A percentile compares a stretch with the other conserved stretches of the same genome.
Evolutionary conservation across 495 filamentous ascomycete genomes (phyloP).

Genomic region (Aspergillus heteromorphus): DNA sequence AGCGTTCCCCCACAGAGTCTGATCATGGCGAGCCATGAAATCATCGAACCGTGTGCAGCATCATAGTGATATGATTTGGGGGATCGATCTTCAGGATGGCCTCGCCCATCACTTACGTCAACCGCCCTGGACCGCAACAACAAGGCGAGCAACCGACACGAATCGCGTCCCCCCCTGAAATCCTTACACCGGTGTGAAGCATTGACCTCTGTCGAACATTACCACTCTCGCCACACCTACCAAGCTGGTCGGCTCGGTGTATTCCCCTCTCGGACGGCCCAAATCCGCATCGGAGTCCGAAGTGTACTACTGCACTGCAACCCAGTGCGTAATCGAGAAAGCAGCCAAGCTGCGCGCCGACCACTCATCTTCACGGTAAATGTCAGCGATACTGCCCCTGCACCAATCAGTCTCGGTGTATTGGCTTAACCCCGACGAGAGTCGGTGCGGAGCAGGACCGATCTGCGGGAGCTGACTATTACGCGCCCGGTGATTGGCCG

Average conservation of each 20-base stretch:
- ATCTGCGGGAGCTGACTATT: slow-evolving; percentile 13
- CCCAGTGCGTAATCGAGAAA: not conserved
- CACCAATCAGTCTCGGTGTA: slow-evolving; percentile 2
- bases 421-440: not conserved
- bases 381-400: not conserved
- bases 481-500: slow-evolving; percentile 7
- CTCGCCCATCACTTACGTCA: not conserved
- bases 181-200: not conserved
- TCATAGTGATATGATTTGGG: not conserved
- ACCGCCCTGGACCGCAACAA: not conserved
- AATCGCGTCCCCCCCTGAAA: not conserved
- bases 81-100: not conserved
- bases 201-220: not conserved
- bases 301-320: not conserved
- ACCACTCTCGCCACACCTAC: not conserved
- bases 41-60: too few relatives aligned
- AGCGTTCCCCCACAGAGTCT: too few relatives aligned
- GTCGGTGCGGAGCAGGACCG: not conserved
- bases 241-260: not conserved
- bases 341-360: not conserved
- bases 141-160: not conserved
- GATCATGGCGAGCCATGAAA: too few relatives aligned
- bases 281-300: not conserved
- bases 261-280: not conserved
- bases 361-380: not conserved